Percentiles rank a stretch among this genome's conserved stretches.
These are phyloP conservation scores for Aegilops tauschii DNA, from an alignment of 176 grass and related monocot species.

Conservation along the genomic window DNA sequence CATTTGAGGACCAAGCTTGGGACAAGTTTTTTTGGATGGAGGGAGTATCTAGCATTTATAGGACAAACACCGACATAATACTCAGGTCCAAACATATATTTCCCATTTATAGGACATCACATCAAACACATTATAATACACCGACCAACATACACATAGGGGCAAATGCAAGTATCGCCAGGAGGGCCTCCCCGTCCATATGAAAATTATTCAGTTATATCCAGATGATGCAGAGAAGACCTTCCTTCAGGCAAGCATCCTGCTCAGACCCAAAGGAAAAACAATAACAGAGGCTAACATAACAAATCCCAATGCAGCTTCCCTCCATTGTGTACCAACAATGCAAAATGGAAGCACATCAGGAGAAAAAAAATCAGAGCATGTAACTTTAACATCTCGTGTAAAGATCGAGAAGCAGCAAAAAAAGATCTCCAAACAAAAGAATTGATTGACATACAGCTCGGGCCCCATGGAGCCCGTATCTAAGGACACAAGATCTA, in stretches of 20 bases:
- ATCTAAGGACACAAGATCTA: conserved; percentile 52
- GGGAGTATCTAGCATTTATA: too few species aligned
- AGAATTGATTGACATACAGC: conserved; percentile 63
- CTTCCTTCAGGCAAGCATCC: background rate
- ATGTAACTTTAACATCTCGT: conserved; percentile 45
- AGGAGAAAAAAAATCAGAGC: conserved; percentile 33
- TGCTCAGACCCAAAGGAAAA: background rate
- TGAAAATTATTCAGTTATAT: conserved; percentile 9
- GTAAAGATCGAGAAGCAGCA: conserved; percentile 47
- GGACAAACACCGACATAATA: too few species aligned
- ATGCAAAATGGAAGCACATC: conserved; percentile 52
- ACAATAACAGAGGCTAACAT: background rate
- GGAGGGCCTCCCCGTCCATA: too few species aligned
- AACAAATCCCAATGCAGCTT: conserved; percentile 39
- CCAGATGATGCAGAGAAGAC: background rate
- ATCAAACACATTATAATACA: background rate
- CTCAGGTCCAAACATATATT: background rate
- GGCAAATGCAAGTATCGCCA: too few species aligned
- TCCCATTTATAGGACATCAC: background rate
- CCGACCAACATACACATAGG: too few species aligned
- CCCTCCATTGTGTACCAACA: conserved; percentile 49
- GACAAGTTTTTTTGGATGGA: too few species aligned
- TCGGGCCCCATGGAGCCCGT: conserved; percentile 15
- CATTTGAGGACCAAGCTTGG: too few species aligned
- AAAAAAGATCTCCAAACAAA: conserved; percentile 83